Percentiles rank a stretch among this genome's conserved stretches.
phyloP scores from a whole-genome alignment of 139 green algal species.

The Coccomyxa sp. region DNA sequence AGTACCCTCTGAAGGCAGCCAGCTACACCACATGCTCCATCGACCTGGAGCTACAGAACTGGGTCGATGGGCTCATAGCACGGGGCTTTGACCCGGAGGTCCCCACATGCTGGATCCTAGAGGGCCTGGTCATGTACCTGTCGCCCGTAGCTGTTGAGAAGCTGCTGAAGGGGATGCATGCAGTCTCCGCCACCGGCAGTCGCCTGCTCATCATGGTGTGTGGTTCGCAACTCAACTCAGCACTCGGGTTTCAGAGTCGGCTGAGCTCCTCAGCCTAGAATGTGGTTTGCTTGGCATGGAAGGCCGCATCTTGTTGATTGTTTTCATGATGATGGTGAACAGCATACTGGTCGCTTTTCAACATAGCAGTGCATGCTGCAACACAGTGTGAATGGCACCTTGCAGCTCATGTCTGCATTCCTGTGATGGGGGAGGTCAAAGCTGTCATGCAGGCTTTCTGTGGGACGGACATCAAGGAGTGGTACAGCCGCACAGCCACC shows the following conservation, averaged over 20 bases:
- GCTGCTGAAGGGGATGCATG: background rate
- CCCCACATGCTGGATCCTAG: background rate
- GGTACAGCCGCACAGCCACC: background rate
- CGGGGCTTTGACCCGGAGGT: background rate
- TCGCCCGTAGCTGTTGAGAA: background rate
- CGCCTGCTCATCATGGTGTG: background rate
- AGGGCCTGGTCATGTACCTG: conserved; percentile 4
- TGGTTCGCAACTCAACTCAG: background rate
- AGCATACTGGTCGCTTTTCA: too few species aligned
- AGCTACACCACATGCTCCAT: background rate
- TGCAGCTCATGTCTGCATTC: too few species aligned
- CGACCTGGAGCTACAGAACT: background rate
- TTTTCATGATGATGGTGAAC: too few species aligned
- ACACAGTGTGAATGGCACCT: too few species aligned
- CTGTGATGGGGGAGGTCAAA: too few species aligned
- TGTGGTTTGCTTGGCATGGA: too few species aligned
- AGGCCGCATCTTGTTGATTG: too few species aligned
- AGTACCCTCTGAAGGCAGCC: background rate
- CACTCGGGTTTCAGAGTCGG: too few species aligned
- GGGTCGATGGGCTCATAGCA: background rate
- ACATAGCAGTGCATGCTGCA: too few species aligned
- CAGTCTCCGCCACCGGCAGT: background rate
- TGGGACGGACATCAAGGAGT: background rate
- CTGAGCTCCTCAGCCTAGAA: too few species aligned
- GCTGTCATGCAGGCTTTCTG: background rate